phyloP scores from a whole-genome alignment of 257 asterid species.

The Ocimum tenuiflorum region DNA sequence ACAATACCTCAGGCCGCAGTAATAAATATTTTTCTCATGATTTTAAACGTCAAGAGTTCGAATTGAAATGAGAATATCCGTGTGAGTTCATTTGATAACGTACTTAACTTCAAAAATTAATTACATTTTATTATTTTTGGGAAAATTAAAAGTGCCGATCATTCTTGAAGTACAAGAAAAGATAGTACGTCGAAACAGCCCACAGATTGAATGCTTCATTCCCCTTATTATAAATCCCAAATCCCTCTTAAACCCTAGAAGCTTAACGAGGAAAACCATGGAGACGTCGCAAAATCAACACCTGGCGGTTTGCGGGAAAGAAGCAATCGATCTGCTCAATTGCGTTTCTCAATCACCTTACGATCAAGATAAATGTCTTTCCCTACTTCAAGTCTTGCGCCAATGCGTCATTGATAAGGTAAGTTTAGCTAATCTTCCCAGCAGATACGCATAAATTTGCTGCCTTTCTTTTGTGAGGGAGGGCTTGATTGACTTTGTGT shows the following conservation, averaged over 20 bases:
- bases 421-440: neutral
- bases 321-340: conserved; percentile 71
- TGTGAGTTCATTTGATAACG: too few species aligned
- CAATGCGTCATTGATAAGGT: conserved; percentile 70
- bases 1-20: too few species aligned
- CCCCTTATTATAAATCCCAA: conserved; percentile 14
- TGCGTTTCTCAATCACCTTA: conserved; percentile 60
- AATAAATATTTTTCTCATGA: too few species aligned
- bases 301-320: conserved; percentile 58
- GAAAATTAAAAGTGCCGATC: neutral
- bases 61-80: too few species aligned
- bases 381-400: conserved; percentile 62
- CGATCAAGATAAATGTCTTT: conserved; percentile 59
- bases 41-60: too few species aligned
- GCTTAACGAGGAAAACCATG: conserved; percentile 20
- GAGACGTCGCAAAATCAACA: conserved; percentile 34
- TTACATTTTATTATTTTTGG: too few species aligned
- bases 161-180: neutral
- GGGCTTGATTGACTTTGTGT: neutral
- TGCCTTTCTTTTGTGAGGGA: neutral
- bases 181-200: neutral
- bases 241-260: conserved; percentile 28
- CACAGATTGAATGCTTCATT: neutral
- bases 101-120: too few species aligned
- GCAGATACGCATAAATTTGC: neutral